Percentiles rank a stretch among this genome's conserved stretches.
phyloP scores from a whole-genome alignment of 352 stramenopile species.

The Globisporangium nodosum region DNA sequence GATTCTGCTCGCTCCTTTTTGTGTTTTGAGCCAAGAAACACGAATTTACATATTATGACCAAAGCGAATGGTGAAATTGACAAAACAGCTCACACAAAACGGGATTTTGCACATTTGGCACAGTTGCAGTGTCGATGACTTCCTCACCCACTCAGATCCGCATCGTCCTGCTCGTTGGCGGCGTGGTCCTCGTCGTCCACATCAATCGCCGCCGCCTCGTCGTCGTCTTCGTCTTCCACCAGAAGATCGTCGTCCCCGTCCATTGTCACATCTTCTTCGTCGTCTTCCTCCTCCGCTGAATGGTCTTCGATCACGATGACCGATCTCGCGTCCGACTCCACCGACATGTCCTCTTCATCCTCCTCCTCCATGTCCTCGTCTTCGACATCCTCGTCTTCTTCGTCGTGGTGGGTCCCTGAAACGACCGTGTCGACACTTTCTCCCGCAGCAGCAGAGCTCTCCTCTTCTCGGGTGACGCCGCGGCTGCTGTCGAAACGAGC shows the following conservation, averaged over 20 bases:
- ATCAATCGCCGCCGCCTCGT: conserved; percentile 19
- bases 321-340: conserved; percentile 10
- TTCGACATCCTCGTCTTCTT: conserved; percentile 15
- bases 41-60: neutral
- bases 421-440: neutral
- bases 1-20: too few species aligned
- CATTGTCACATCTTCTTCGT: conserved; percentile 11
- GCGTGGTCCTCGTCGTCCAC: conserved; percentile 29
- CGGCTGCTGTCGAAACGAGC: neutral
- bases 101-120: neutral
- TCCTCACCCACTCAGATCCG: conserved; percentile 7
- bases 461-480: neutral
- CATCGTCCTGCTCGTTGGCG: conserved; percentile 12
- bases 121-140: neutral
- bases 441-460: neutral
- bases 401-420: conserved; percentile 9
- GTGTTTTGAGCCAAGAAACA: too few species aligned
- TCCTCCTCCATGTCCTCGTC: conserved; percentile 29
- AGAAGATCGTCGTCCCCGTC: conserved; percentile 24
- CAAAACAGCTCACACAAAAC: neutral
- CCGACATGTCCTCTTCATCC: conserved; percentile 17
- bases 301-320: conserved; percentile 13
- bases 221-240: conserved; percentile 34
- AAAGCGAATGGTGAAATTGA: neutral
- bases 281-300: conserved; percentile 15